A percentile compares a stretch with the other conserved stretches of the same genome.
These are phyloP conservation scores for Lentithecium fluviatile DNA, from an alignment of 495 filamentous ascomycete species.

Conservation along the genomic window DNA sequence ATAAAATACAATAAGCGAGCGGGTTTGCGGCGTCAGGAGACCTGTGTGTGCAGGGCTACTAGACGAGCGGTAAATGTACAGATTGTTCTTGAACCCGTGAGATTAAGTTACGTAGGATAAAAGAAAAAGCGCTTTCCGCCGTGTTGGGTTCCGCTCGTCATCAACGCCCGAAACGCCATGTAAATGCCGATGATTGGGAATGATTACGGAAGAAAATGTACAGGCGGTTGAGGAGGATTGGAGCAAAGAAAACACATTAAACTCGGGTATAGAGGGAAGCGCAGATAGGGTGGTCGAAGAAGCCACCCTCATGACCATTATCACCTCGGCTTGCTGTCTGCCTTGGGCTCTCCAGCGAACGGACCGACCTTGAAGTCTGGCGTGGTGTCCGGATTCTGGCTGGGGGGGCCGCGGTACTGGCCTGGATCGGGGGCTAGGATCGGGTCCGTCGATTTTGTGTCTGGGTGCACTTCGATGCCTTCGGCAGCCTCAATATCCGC, in stretches of 20 bases:
- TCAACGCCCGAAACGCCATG: not conserved
- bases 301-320: conserved; percentile 6
- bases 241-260: not conserved
- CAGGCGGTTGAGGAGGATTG: not conserved
- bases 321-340: conserved; percentile 12
- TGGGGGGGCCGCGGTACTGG: conserved; percentile 52
- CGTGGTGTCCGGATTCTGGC: conserved; percentile 57
- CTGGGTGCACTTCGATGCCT: conserved; percentile 60
- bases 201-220: not conserved
- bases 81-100: not conserved
- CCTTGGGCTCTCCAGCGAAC: conserved; percentile 37
- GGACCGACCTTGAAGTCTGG: conserved; percentile 49
- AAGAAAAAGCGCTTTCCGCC: not conserved
- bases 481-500: conserved; percentile 51
- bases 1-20: no score
- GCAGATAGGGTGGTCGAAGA: not conserved
- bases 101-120: not conserved
- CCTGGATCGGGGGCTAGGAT: conserved; percentile 49
- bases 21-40: no score
- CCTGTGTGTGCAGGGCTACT: no score
- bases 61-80: no score
- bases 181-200: not conserved
- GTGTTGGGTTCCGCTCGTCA: no score
- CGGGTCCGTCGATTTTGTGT: conserved; percentile 56
- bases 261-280: not conserved